Evolutionary conservation across 169 alveolate species (phyloP).

Genomic region (Eimeria tenella): DNA sequence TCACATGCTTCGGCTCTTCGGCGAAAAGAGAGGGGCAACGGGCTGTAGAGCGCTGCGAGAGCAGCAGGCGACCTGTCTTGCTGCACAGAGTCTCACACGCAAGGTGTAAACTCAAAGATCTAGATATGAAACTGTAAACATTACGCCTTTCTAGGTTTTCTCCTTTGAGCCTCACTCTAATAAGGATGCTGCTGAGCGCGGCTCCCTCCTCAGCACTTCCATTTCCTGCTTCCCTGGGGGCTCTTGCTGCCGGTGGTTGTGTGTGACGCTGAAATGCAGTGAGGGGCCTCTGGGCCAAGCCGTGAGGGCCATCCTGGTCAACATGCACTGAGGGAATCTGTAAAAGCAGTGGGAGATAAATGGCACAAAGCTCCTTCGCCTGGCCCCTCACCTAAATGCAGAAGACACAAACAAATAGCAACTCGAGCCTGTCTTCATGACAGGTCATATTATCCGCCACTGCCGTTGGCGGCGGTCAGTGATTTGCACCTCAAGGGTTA

Average conservation of each 20-base stretch:
- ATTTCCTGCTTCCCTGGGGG: background rate
- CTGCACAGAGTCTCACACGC: slow-evolving; percentile 5
- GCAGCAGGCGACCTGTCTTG: slow-evolving; percentile 59
- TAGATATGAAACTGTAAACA: background rate
- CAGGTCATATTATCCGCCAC: too few relatives aligned
- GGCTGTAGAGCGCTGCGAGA: slow-evolving; percentile 27
- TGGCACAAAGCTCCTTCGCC: background rate
- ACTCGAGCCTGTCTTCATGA: background rate
- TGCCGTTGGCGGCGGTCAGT: too few relatives aligned
- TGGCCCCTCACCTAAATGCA: slow-evolving; percentile 38
- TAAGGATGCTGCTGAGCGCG: background rate
- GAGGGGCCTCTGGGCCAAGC: background rate
- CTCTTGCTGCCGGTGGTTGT: background rate
- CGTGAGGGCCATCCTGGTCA: background rate
- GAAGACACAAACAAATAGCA: background rate
- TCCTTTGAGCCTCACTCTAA: background rate
- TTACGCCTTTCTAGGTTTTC: background rate
- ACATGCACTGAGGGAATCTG: slow-evolving; percentile 29
- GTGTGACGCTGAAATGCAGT: background rate
- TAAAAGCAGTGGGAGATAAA: slow-evolving; percentile 50
- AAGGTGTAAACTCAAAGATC: background rate
- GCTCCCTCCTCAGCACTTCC: background rate
- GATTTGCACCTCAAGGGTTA: background rate
- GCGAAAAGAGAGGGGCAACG: slow-evolving; percentile 48
- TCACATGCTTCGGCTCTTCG: slow-evolving; percentile 36